Percentiles rank a stretch among this genome's conserved stretches.
These are phyloP conservation scores for Mucor irregularis DNA, from an alignment of 371 early-diverging fungal genomes.

Conservation along the genomic window DNA sequence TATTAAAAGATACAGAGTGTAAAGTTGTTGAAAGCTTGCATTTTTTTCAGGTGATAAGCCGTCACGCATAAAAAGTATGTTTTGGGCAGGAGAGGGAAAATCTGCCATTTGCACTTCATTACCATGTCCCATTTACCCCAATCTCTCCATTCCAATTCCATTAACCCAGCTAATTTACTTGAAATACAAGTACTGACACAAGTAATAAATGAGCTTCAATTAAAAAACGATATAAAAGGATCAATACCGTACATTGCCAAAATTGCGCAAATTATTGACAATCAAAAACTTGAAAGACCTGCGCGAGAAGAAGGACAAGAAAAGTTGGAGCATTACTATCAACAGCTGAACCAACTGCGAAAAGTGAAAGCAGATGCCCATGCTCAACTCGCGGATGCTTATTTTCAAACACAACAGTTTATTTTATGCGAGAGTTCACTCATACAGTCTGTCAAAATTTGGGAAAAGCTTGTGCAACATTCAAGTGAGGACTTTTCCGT, in stretches of 20 bases:
- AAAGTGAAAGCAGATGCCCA: slow-evolving; percentile 39
- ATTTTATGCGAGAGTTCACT: slow-evolving; percentile 30
- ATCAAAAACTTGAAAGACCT: slow-evolving; percentile 20
- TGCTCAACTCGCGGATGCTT: slow-evolving; percentile 37
- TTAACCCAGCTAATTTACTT: slow-evolving; percentile 30
- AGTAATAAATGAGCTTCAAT: slow-evolving; percentile 22
- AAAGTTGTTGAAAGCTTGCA: no score
- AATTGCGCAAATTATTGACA: slow-evolving; percentile 43
- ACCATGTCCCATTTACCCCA: slow-evolving; percentile 10
- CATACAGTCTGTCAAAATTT: slow-evolving; percentile 24
- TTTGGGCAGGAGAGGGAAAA: not conserved
- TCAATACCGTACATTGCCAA: slow-evolving; percentile 48
- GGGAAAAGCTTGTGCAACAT: slow-evolving; percentile 29
- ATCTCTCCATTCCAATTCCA: slow-evolving; percentile 12
- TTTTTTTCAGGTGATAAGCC: no score
- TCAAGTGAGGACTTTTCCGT: not conserved
- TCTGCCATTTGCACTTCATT: not conserved
- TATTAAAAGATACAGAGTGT: no score
- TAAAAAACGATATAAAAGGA: slow-evolving; percentile 23
- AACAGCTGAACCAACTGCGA: slow-evolving; percentile 13
- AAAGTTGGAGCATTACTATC: slow-evolving; percentile 11
- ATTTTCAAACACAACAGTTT: slow-evolving; percentile 27
- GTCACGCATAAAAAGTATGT: no score
- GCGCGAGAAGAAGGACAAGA: not conserved
- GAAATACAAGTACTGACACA: slow-evolving; percentile 30